Evolutionary conservation across 208 protist species (phyloP), one percentile per base, ranked within the genome.

Genomic region (Wallacemonas sp.): DNA sequence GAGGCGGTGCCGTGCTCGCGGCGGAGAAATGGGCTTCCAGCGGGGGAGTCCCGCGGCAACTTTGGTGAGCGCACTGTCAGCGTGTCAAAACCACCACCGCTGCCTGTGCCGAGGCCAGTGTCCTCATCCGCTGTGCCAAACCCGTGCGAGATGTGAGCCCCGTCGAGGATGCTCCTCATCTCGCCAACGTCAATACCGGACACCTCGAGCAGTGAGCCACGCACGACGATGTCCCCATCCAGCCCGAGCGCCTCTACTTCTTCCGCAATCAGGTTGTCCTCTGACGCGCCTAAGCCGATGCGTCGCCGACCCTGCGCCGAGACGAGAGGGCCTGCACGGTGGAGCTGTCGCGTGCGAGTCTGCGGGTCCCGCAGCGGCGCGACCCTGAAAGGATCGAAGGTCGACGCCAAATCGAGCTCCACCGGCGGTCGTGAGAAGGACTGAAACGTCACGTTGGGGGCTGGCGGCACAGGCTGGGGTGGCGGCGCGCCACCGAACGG

Each of bases 341-440:
- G n/a, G n/a, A n/a, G n/a, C n/a, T n/a, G n/a, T n/a, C n/a, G n/a
- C n/a, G n/a, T n/a, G n/a, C 47, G 58, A 4, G 9, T 14, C 8
- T 33, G 19, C 58, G 21, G 19, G 24, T 11, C 27, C 1, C 49
- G 34, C 15, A 76, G 63, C 27, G 70, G 70, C 24, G 33, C 5
- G 30, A 76, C 70, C 15, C 46, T 51, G n/a, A 76, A 53, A 1
- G 63, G 70, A 31, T 76, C 70, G 39, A 76, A 76, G 38, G 42
- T 26, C 15, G 21, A 64, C 12, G 59, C 70, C 1, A 69, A 24
- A 19, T 76, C 70, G 4, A 63, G 15, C 4, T 39, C 38, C 15
- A 49, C 15, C 42, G 46, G 22, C 21, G 41, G 26, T 5, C 46
- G 44, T 12, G 61, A 41, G 6, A 66, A 38, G 15, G 55, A n/a